Conservation (phyloP, 2,329 filamentous ascomycete species). For the Fusarium sp. region DNA sequence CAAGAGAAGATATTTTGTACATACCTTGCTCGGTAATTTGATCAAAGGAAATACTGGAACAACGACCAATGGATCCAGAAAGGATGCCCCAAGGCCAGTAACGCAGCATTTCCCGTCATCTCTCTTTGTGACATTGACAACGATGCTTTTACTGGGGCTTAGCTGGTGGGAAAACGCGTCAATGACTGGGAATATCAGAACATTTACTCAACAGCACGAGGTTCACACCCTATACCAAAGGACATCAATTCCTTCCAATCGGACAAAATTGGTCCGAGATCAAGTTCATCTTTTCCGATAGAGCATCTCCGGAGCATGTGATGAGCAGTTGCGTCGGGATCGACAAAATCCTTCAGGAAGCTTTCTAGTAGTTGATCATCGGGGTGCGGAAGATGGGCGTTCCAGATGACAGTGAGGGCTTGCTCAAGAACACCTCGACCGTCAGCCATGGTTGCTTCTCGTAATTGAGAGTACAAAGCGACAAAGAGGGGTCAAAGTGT, state of each 20-base stretch:
- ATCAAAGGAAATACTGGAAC: background rate
- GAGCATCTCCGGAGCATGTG: background rate
- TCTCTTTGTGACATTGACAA: background rate
- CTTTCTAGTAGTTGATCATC: background rate
- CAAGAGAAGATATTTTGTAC: background rate
- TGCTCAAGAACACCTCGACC: no score
- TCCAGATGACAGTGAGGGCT: fast-evolving
- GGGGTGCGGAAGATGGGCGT: fast-evolving
- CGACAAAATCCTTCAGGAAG: background rate
- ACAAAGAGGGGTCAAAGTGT: no score
- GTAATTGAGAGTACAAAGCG: no score
- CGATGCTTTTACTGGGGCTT: fast-evolving
- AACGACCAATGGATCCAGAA: background rate
- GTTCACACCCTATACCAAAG: background rate
- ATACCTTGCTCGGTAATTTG: background rate
- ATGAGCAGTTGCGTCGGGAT: background rate
- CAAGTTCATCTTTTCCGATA: background rate
- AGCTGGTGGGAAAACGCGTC: no score
- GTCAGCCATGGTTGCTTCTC: no score
- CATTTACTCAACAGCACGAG: fast-evolving
- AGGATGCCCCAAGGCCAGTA: background rate
- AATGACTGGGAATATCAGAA: background rate
- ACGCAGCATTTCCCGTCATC: background rate
- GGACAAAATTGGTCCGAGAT: background rate
- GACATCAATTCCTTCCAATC: background rate